Evolutionary conservation across 2,329 filamentous ascomycete genomes (phyloP), one percentile per base, ranked within the genome.

Genomic region (Juglanconis sp.): DNA sequence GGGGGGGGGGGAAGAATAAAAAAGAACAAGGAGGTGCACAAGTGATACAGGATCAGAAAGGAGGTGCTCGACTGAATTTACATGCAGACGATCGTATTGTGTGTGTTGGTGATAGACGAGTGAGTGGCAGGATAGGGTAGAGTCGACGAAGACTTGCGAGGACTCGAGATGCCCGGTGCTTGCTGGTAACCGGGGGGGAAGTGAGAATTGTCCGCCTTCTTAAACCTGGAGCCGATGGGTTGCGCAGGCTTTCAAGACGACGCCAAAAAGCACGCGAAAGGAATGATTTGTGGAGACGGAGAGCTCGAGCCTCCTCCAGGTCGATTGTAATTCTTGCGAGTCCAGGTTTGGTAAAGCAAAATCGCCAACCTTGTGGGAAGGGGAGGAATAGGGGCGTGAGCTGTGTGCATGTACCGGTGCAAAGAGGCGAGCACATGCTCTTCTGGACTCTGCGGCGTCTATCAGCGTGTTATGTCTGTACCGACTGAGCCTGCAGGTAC

Each of bases 171-270:
- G 58, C 50, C 34, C 53, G 54, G 50, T 61, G 58, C 47, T 53
- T 61, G 54, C 55, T 54, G 52, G 54, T 53, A 63, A 59, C 59
- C 53, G 56, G 57, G 53, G 59, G 59, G 50, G 57, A 60, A 40
- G 56, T 51, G 63, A 66, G 65, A 64, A 64, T 61, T 61, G 65
- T 68, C 66, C 66, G 66, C 67, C 62, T 64, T 64, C 62, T 64
- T 64, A 64, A 64, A 59, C 56, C 53, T 65, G 66, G 64, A 66
- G 64, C 63, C 64, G 67, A 68, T 65, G 64, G 69, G 75, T 77
- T 67, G 76, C 67, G 76, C 75, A 77, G 72, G 72, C 67, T 67
- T 73, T 76, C 69, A 74, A 78, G 76, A 77, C 76, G 77, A 71
- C 69, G 70, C 71, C 69, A 70, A 68, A 44, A 72, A 68, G 67